Percentiles rank a stretch among this genome's conserved stretches.
These are phyloP conservation scores for Saitozyma podzolica DNA, from an alignment of 768 basidiomycete species.

Conservation along the genomic window DNA sequence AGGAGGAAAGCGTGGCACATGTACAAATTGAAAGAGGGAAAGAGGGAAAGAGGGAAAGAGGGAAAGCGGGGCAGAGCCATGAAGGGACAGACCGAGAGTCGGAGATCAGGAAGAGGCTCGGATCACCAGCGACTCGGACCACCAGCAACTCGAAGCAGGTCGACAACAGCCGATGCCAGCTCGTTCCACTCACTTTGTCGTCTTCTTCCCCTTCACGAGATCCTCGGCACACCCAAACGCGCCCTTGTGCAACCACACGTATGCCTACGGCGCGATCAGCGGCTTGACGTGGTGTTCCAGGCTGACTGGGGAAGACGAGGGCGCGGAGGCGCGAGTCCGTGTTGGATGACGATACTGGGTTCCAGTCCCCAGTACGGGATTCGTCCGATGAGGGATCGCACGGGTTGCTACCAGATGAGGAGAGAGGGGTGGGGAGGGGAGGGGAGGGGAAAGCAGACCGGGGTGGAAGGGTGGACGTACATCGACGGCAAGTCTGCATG, in stretches of 20 bases:
- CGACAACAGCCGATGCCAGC: background rate
- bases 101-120: no score
- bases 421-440: no score
- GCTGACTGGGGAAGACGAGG: background rate
- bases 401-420: no score
- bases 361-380: background rate
- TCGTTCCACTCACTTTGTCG: constrained; percentile 67
- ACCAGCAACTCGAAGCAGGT: no score
- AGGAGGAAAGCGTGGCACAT: background rate
- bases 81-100: no score
- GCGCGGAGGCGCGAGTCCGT: background rate
- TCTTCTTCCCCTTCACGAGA: constrained; percentile 77
- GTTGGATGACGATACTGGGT: background rate
- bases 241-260: constrained; percentile 70
- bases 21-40: no score
- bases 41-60: no score
- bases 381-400: no score
- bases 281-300: background rate
- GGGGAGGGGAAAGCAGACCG: no score
- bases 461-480: constrained; percentile 49
- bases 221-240: constrained; percentile 87
- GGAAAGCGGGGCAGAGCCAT: no score
- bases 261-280: constrained; percentile 54
- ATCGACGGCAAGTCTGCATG: constrained; percentile 72
- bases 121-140: no score